Percentiles rank a stretch among this genome's conserved stretches.
phyloP scores from a whole-genome alignment of 2,329 filamentous ascomycete genomes.

The Bipolaris bicolor region DNA sequence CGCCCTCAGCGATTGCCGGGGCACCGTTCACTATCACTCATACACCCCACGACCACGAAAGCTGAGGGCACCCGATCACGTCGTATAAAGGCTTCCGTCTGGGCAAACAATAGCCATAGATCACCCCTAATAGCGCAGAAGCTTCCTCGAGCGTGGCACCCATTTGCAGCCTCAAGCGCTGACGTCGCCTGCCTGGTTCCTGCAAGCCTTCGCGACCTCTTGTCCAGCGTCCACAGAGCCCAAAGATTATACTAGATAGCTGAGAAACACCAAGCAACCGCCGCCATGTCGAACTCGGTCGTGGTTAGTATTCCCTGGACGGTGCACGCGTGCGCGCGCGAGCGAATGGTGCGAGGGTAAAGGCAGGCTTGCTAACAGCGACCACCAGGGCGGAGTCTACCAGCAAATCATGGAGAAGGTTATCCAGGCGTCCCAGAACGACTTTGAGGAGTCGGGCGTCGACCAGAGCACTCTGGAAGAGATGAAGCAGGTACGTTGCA shows the following conservation, averaged over 20 bases:
- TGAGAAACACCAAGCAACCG: constrained; percentile 19
- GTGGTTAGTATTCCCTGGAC: constrained; percentile 44
- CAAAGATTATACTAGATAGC: constrained; percentile 26
- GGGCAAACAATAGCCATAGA: constrained; percentile 30
- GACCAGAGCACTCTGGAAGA: constrained; percentile 86
- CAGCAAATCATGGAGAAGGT: constrained; percentile 85
- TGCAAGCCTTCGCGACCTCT: constrained; percentile 23
- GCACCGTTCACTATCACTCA: constrained; percentile 28
- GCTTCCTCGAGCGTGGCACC: constrained; percentile 32
- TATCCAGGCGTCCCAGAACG: constrained; percentile 71
- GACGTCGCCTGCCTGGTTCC: constrained; percentile 34
- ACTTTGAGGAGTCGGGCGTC: constrained; percentile 96
- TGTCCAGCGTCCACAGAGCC: constrained; percentile 21
- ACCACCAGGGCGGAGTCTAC: constrained; percentile 73
- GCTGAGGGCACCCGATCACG: constrained; percentile 39
- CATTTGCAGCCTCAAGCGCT: constrained; percentile 37
- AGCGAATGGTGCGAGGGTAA: constrained; percentile 21
- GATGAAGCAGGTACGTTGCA: constrained; percentile 77
- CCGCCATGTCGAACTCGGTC: constrained; percentile 48
- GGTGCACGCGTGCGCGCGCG: constrained; percentile 15
- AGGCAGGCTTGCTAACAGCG: constrained; percentile 39
- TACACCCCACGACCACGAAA: constrained; percentile 42
- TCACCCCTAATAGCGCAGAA: constrained; percentile 31
- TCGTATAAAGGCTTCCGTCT: constrained; percentile 40
- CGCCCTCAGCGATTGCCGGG: constrained; percentile 20